These are phyloP conservation scores for Coniochaeta prunicola DNA, from an alignment of 2,329 filamentous ascomycete species.

Conservation along the genomic window DNA sequence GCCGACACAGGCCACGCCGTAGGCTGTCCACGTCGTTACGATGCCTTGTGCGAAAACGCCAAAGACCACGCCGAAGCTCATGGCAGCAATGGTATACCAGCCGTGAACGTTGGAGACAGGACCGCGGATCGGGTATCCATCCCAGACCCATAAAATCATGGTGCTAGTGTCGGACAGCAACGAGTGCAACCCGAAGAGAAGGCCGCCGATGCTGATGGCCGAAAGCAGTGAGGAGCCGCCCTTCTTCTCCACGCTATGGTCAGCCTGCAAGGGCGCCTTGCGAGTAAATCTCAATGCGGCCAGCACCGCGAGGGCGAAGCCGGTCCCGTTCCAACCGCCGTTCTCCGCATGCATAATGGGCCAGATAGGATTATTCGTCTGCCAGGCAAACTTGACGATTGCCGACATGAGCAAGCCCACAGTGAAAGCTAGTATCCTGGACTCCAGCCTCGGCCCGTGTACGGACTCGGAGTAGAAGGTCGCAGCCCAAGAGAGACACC, in stretches of 20 bases:
- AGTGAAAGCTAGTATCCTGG: slow-evolving; percentile 71
- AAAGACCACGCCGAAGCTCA: slow-evolving; percentile 72
- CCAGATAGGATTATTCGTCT: slow-evolving; percentile 96
- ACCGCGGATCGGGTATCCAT: slow-evolving; percentile 85
- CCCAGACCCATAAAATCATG: slow-evolving; percentile 98
- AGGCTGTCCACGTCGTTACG: slow-evolving; percentile 72
- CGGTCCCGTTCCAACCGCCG: slow-evolving; percentile 86
- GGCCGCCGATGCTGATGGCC: slow-evolving; percentile 70
- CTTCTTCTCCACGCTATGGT: slow-evolving; percentile 27
- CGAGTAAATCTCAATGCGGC: slow-evolving; percentile 72
- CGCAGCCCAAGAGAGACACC: slow-evolving; percentile 77
- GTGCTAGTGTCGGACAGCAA: slow-evolving; percentile 94
- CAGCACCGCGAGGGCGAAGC: slow-evolving; percentile 66
- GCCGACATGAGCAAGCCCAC: slow-evolving; percentile 80
- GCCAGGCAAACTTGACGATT: slow-evolving; percentile 84
- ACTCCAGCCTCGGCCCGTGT: slow-evolving; percentile 70
- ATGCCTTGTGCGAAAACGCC: slow-evolving; percentile 69
- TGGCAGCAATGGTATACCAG: slow-evolving; percentile 75
- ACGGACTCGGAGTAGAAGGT: slow-evolving; percentile 72
- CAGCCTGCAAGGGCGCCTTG: slow-evolving; percentile 43
- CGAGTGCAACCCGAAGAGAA: slow-evolving; percentile 87
- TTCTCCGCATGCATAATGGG: slow-evolving; percentile 85
- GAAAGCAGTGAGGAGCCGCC: slow-evolving; percentile 65
- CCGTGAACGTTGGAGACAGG: slow-evolving; percentile 87
- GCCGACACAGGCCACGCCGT: slow-evolving; percentile 68